phyloP scores from a whole-genome alignment of 163 green algal species.

The Scenedesmus sp. region DNA sequence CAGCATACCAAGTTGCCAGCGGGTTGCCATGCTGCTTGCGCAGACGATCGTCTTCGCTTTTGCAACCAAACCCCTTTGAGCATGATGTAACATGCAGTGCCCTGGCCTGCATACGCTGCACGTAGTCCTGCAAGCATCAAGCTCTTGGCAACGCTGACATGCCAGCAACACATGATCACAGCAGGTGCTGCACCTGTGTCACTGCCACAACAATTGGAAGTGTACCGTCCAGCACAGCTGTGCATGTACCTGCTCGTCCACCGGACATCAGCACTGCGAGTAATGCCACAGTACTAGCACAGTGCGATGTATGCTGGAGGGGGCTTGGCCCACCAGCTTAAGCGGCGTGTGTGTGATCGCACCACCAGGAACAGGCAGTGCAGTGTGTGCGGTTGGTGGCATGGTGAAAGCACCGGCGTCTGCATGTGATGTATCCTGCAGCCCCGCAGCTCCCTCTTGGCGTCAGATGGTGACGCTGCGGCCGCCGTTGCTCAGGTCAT shows the following conservation, averaged over 20 bases:
- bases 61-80: no score
- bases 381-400: neutral
- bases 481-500: neutral
- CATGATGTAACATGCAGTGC: no score
- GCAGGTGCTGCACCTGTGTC: neutral
- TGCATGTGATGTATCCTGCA: neutral
- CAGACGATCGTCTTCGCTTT: no score
- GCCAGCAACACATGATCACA: neutral
- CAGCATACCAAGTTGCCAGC: neutral
- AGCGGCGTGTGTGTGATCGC: neutral
- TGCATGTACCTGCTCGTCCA: neutral
- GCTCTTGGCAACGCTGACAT: neutral
- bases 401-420: neutral
- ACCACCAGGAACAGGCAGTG: neutral
- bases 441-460: neutral
- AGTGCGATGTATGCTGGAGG: neutral
- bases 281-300: neutral
- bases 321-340: neutral
- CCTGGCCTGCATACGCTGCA: neutral
- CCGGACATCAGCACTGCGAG: neutral
- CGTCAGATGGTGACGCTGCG: neutral
- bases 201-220: neutral
- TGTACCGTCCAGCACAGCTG: neutral
- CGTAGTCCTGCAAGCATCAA: neutral
- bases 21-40: neutral